Conservation (phyloP, 2,329 filamentous ascomycete genomes). For the Pseudocercospora musae region DNA sequence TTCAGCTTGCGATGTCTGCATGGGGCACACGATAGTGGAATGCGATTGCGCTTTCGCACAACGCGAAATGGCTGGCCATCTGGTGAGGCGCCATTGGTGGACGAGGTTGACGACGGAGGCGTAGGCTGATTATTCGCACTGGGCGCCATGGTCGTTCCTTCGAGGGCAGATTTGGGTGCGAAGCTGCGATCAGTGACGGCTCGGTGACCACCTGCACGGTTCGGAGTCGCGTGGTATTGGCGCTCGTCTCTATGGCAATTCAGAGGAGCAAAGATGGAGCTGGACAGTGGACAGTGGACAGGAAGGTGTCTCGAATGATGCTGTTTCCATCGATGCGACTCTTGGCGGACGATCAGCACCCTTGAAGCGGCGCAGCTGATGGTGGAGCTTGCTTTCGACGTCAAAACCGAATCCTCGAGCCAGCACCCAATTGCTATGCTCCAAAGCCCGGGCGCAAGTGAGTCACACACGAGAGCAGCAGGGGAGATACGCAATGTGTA, state of each 20-base stretch:
- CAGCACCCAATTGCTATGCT: neutral
- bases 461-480: slow-evolving; percentile 1
- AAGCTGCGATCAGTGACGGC: neutral
- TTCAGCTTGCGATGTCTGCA: slow-evolving; percentile 95
- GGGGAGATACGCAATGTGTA: neutral
- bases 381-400: neutral
- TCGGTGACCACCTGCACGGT: neutral
- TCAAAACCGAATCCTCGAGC: neutral
- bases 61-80: slow-evolving; percentile 77
- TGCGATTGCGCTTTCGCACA: slow-evolving; percentile 85
- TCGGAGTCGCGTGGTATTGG: neutral
- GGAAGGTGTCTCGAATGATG: neutral
- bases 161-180: no score
- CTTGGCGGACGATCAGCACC: neutral
- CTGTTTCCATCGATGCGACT: neutral
- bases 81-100: slow-evolving; percentile 72
- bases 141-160: neutral
- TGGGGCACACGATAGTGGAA: slow-evolving; percentile 86
- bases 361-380: neutral
- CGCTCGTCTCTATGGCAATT: neutral
- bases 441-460: neutral
- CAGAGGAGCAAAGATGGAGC: neutral
- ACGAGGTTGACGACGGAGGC: slow-evolving; percentile 73
- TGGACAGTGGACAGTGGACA: no score
- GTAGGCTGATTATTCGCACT: slow-evolving; percentile 50